Percentiles rank a stretch among this genome's conserved stretches.
phyloP scores from a whole-genome alignment of 139 green algal species.

The Mychonastes homosphaera region DNA sequence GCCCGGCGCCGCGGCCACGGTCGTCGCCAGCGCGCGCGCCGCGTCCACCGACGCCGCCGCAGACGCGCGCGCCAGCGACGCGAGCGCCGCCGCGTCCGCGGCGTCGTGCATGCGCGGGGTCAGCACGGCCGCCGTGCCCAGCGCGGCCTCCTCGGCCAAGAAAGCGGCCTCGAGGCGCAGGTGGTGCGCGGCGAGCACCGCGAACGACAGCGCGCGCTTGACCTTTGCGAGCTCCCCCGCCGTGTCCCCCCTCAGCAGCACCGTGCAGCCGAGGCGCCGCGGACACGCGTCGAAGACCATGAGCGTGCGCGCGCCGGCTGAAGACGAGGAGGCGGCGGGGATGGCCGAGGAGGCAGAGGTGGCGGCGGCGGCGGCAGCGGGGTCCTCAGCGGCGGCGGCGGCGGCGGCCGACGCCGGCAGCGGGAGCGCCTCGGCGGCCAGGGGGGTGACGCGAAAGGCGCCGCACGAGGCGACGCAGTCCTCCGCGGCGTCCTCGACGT shows the following conservation, averaged over 20 bases:
- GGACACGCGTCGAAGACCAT: slow-evolving; percentile 72
- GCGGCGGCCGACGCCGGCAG: background rate
- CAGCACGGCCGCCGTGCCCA: slow-evolving; percentile 15
- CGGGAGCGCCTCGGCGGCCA: slow-evolving; percentile 48
- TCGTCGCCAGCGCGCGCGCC: too few relatives aligned
- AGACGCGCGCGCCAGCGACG: too few relatives aligned
- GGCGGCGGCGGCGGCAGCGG: slow-evolving; percentile 4
- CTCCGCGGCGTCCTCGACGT: background rate
- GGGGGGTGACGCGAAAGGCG: slow-evolving; percentile 36
- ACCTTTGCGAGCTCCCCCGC: slow-evolving; percentile 33
- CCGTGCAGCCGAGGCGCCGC: slow-evolving; percentile 50
- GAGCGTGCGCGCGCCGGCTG: slow-evolving; percentile 31
- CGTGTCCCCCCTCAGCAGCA: slow-evolving; percentile 47
- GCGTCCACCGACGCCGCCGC: too few relatives aligned
- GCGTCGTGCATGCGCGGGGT: too few relatives aligned
- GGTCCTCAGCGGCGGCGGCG: background rate
- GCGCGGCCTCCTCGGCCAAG: slow-evolving; percentile 44
- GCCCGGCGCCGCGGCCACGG: too few relatives aligned
- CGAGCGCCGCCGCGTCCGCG: too few relatives aligned
- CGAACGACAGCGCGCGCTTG: slow-evolving; percentile 47
- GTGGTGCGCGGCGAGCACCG: slow-evolving; percentile 54
- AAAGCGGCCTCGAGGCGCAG: slow-evolving; percentile 47
- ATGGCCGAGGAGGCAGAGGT: background rate
- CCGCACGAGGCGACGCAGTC: too few relatives aligned
- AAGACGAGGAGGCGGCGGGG: background rate